phyloP scores from a whole-genome alignment of 768 basidiomycete species.

The Tricholoma saponaceum region DNA sequence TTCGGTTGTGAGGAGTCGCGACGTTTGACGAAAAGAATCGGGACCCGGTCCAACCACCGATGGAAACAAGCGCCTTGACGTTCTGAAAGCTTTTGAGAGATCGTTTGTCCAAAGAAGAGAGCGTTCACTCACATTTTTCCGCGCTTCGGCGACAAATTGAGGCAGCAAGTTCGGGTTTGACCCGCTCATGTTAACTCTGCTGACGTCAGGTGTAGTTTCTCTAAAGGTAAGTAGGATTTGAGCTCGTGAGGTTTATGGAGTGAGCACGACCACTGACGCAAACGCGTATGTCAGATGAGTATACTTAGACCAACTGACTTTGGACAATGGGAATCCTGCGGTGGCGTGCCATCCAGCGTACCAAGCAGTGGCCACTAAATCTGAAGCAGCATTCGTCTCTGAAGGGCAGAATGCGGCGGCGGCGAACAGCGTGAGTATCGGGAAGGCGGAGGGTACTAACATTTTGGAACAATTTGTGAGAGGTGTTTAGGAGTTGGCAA shows the following conservation, averaged over 20 bases:
- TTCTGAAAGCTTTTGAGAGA: constrained; percentile 28
- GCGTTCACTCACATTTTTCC: constrained; percentile 21
- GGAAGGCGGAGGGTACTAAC: not conserved
- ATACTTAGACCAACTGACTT: constrained; percentile 65
- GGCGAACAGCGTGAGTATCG: not conserved
- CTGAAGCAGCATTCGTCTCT: constrained; percentile 1
- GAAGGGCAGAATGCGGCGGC: constrained; percentile 2
- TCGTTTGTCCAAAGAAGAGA: not conserved
- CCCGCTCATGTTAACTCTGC: constrained; percentile 26
- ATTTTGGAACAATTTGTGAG: not conserved
- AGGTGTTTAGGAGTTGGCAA: too few relatives aligned
- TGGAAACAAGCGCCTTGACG: constrained; percentile 53
- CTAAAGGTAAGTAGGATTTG: constrained; percentile 15
- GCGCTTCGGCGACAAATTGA: constrained; percentile 45
- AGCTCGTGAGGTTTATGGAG: not conserved
- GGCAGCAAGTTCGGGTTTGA: constrained; percentile 50
- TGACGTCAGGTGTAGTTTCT: constrained; percentile 34
- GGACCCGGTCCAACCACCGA: constrained; percentile 73
- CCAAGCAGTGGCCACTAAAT: constrained; percentile 48
- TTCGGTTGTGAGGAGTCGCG: constrained; percentile 53
- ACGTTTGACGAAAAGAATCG: constrained; percentile 60
- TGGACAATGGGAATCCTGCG: constrained; percentile 42
- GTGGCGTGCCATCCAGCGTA: constrained; percentile 65
- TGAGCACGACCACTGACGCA: constrained; percentile 42
- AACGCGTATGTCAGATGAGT: constrained; percentile 68